Base-by-base conservation (phyloP, 2,329 filamentous ascomycete species). In the Trichoderma sp. region DNA sequence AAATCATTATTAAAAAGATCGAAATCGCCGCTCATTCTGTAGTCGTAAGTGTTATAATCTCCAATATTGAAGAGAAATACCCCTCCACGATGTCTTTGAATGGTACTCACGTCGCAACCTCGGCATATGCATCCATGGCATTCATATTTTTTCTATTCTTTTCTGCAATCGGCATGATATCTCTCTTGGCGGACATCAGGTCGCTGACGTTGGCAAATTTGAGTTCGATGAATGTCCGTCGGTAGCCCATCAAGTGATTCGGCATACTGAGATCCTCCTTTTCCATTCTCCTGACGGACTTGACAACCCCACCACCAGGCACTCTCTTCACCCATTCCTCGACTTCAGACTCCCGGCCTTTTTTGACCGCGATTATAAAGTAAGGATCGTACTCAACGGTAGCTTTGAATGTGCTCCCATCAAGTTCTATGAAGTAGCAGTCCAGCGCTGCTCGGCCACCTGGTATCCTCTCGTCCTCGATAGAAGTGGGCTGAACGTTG, bases 91-190 rank as follows among this genome's bases (percentile, higher is more conserved):
- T 7, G 30, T 21, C 21, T 24, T 11, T n/a, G 1, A 21, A 4
- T 30, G 18, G 58, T 68, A 84, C 88, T 79, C 79, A 95, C 92
- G 90, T 91, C 71, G 93, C 93, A 76, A 98, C 94, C 83, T 99
- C 96, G 52, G 94, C 94, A 83, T 99, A 99, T 73, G 95, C 94
- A 83, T 99, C 96, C 91, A 98, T 97, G 63, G 94, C 93, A 83
- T 93, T 94, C 85, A 97, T 90, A 74, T 93, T 95, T 82, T 96
- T 97, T 83, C 92, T 97, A 79, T 99, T 99, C 82, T 93, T 96
- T 81, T 97, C 94, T 16, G 95, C 96, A 77, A 99, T 87, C 0
- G 96, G 96, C 84, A 93, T 89, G 56, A 99, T 89, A 59, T 91
- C 90, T 75, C 89, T 92, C 73, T 94, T 87, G 56, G 94, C 94